Evolutionary conservation across 768 basidiomycete species (phyloP), one percentile per base, ranked within the genome.

Genomic region (Dioszegia hungarica): DNA sequence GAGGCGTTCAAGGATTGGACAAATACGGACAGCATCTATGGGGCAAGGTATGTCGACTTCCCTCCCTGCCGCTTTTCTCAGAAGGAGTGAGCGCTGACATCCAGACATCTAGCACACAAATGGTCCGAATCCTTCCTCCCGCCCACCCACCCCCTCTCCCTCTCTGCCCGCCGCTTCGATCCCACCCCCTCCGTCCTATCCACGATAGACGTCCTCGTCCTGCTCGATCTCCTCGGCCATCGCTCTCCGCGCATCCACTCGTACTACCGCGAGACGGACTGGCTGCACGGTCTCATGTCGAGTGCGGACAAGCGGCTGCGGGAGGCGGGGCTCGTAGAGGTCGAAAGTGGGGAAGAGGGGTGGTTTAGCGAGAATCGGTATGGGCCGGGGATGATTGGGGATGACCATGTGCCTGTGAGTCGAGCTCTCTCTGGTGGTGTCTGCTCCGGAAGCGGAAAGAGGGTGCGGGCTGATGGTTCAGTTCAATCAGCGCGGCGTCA

Each of bases 1-100:
- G 95, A 98, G 76, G 95, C 95, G 0, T 97, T 94, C 76, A 80
- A 84, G 44, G 80, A 83, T 25, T 99, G 94, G 94, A 90, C 90
- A 2, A 82, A 80, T 28, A 84, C 82, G 2, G 94, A 99, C 76
- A 93, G 90, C 0, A 85, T 90, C 39, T 99, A 99, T 72, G 94
- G 94, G n/a, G 86, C 94, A 37, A 84, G 89, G 93, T 90, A 67
- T 54, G 77, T 61, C n/a, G 20, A 19, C 17, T 28, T 27, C 11
- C 10, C 11, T 36, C 10, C 33, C 3, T 3, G 14, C 54, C 34
- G 43, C 27, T 9, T 37, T 55, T 20, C n/a, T n/a, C n/a, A n/a
- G n/a, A n/a, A 24, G 31, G 22, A 47, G 6, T 25, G 8, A 20
- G 12, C 43, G 11, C 9, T 17, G 6, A 12, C 28, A 29, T 9